Evolutionary conservation across 495 filamentous ascomycete genomes (phyloP), one percentile per base, ranked within the genome.

Genomic region (Daldinia caldariorum): DNA sequence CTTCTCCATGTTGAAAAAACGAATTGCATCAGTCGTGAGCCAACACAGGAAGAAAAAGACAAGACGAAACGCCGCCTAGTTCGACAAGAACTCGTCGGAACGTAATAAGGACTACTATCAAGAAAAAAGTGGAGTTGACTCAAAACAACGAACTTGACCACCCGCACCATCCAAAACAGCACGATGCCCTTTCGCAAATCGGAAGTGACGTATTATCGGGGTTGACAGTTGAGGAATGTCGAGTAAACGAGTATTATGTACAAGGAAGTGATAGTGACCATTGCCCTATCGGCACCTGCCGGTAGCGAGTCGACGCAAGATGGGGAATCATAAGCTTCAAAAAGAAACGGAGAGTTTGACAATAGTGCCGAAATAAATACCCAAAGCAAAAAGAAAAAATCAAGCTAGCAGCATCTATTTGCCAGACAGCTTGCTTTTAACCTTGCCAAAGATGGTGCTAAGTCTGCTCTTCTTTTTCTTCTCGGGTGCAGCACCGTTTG

Each of bases 381-480:
- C 43, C 53, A 61, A 72, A 63, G 55, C 50, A 61, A 65, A 50
- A 72, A 63, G 50, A 43, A 61, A 65, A 50, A 32, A 65, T 49
- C 41, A 58, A 60, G 49, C 57, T 29, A 61, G 13, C 18, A 51
- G 58, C 39, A 20, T 63, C 64, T 64, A 70, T 66, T 73, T 77
- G 58, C 78, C 64, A 45, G 74, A 66, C 32, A 89, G 72, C 79
- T 83, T 89, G 57, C 83, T 82, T 82, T 87, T 89, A 50, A 91
- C 58, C 75, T 83, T 86, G 69, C 80, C 82, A 61, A 90, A 84
- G 64, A 91, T 79, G 67, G 83, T 80, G 58, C 78, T 83, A 60
- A 88, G 71, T 74, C 89, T 85, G 77, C 85, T 83, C 83, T 85
- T 89, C 84, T 85, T 87, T 77, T 85, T 84, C 73, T 77, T 81